Evolutionary conservation across 1,284 basidiomycete species (phyloP).

Genomic region (Bjerkandera adusta): DNA sequence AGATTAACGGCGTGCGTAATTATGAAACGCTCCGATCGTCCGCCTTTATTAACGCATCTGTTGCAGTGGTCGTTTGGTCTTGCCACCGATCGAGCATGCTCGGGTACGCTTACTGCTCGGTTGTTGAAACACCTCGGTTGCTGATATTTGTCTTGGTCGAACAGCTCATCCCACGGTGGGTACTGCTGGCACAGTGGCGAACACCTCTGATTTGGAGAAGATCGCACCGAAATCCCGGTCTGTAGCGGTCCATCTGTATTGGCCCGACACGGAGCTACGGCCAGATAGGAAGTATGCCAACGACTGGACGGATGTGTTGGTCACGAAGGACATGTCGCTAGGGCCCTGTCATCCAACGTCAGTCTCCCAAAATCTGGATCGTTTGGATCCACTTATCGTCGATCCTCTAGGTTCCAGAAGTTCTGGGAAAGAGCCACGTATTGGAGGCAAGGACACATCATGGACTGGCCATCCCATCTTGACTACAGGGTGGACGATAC

Average conservation of each 20-base stretch:
- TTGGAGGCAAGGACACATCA: background rate
- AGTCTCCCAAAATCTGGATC: background rate
- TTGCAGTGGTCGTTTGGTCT: conserved; percentile 4
- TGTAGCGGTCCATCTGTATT: no score
- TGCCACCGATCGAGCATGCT: no score
- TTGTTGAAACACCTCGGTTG: no score
- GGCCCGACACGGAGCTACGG: no score
- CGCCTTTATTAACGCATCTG: background rate
- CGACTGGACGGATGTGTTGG: no score
- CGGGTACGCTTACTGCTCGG: no score
- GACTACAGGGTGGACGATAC: conserved; percentile 10
- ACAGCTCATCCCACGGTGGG: no score
- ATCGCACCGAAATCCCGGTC: no score
- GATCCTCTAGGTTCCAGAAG: background rate
- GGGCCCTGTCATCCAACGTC: background rate
- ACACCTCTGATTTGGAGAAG: no score
- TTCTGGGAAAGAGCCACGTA: conserved; percentile 1
- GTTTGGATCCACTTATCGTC: background rate
- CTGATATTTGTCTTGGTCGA: no score
- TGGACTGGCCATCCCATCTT: conserved; percentile 5
- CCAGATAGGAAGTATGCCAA: no score
- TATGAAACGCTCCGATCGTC: background rate
- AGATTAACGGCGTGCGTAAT: conserved; percentile 5
- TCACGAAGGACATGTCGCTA: conserved; percentile 8
- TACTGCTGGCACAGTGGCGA: no score